These are phyloP conservation scores for Ophiostoma ips DNA, from an alignment of 2,329 filamentous ascomycete species.

Conservation along the genomic window DNA sequence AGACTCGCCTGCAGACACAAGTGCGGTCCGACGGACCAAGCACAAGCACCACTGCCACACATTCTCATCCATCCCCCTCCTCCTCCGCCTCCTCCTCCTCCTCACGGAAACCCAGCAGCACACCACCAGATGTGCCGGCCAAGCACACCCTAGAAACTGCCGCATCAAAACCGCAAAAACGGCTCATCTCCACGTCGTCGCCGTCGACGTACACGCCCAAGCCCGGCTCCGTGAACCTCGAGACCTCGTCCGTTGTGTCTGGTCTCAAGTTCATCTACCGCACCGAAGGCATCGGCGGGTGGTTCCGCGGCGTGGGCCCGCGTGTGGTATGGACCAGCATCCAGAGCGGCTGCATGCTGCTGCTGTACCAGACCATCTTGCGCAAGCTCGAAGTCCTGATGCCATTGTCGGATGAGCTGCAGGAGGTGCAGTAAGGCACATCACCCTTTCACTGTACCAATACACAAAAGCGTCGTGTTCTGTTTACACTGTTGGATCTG, in stretches of 20 bases:
- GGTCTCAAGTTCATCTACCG: conserved; percentile 80
- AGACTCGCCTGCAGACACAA: conserved; percentile 92
- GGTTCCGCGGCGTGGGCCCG: conserved; percentile 90
- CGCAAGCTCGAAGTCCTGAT: conserved; percentile 52
- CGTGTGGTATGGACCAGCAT: conserved; percentile 94
- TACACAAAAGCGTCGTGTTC: not conserved
- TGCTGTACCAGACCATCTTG: conserved; percentile 81
- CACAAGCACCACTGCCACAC: not conserved
- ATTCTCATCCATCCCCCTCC: not conserved
- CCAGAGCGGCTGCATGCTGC: conserved; percentile 92
- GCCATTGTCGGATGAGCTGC: conserved; percentile 18
- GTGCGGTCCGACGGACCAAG: conserved; percentile 32
- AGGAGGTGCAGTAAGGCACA: not conserved
- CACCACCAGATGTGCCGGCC: conserved; percentile 4
- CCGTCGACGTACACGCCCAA: conserved; percentile 70
- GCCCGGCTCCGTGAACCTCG: conserved; percentile 64
- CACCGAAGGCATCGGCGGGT: conserved; percentile 75
- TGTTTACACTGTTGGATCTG: not conserved
- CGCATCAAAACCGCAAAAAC: conserved; percentile 34
- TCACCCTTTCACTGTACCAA: not conserved
- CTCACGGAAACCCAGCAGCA: conserved; percentile 6
- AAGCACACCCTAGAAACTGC: conserved; percentile 14
- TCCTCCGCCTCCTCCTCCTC: conserved; percentile 5
- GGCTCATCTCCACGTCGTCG: conserved; percentile 78
- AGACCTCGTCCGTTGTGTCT: conserved; percentile 79